Evolutionary conservation across 495 filamentous ascomycete genomes (phyloP), one percentile per base, ranked within the genome.

Genomic region (Tuber aestivum): DNA sequence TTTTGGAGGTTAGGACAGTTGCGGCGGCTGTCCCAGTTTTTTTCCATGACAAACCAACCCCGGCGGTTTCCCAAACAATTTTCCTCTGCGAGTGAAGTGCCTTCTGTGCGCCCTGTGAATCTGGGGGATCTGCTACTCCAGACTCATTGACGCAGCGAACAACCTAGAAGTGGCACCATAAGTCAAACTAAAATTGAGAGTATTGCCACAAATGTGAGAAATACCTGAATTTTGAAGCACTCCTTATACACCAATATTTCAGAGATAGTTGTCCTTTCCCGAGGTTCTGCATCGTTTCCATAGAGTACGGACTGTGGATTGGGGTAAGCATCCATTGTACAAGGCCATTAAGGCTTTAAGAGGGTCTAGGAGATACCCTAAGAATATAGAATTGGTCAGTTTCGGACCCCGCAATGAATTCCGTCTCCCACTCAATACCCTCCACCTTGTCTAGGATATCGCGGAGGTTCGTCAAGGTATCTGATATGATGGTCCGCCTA

Each of bases 181-280:
- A 18, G 41, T 21, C 32, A 32, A 14, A 27, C 12, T 32, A 32
- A 32, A 32, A 10, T 12, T 6, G 23, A 65, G 12, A 38, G 9
- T 20, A 68, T 35, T 20, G 3, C 37, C 44, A 50, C 12, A 35
- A 16, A 38, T 2, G 21, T 40, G 21, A 10, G 32, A 27, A 71
- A 37, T 10, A 74, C 75, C 72, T 77, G 50, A 32, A 77, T 77
- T 38, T 72, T 73, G 61, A 77, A 74, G 32, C 6, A 41, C 21
- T 74, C 8, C 48, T 77, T 77, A n/a, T 77, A 74, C 3, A 77
- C 69, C 18, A 69, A 35, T 8, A 77, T 14, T 72, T 77, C 75
- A 32, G 71, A 42, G 61, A 70, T 42, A 35, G 40, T 50, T 68
- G 21, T 74, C 32, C 56, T 37, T 20, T 70, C 40, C 23, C 20